Evolutionary conservation across 1,284 basidiomycete genomes (phyloP).

Genomic region (Sanghuangporus baumii): DNA sequence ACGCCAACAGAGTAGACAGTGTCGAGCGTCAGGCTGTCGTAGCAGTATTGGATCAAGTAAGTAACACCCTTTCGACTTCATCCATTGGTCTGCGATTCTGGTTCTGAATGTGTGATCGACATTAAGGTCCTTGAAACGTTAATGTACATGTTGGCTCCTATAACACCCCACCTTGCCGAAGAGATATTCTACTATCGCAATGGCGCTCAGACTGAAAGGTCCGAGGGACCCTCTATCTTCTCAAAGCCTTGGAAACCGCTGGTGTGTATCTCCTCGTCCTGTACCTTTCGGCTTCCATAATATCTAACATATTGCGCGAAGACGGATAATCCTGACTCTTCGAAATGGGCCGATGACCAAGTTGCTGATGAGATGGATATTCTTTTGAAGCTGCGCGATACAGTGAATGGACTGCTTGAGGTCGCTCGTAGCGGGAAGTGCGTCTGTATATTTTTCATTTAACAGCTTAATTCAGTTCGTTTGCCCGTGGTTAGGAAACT

Average conservation of each 20-base stretch:
- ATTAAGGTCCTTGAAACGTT: constrained; percentile 67
- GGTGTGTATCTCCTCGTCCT: constrained; percentile 33
- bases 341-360: constrained; percentile 48
- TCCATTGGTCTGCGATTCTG: neutral
- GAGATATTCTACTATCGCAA: constrained; percentile 65
- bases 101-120: neutral
- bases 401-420: constrained; percentile 61
- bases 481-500: constrained; percentile 41
- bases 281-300: neutral
- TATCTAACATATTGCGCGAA: neutral
- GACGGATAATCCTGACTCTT: constrained; percentile 30
- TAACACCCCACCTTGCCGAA: constrained; percentile 89
- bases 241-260: constrained; percentile 52
- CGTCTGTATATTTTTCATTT: neutral
- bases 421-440: constrained; percentile 62
- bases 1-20: constrained; percentile 59
- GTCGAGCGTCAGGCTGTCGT: constrained; percentile 59
- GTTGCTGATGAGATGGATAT: constrained; percentile 54
- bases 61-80: constrained; percentile 17
- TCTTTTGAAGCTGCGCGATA: constrained; percentile 49
- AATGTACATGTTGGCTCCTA: constrained; percentile 75
- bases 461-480: neutral
- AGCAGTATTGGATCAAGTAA: constrained; percentile 70
- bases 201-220: constrained; percentile 25
- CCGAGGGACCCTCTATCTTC: constrained; percentile 49